Base-by-base conservation (phyloP, 2,329 filamentous ascomycete species). In the Colletotrichum tamarilloi region DNA sequence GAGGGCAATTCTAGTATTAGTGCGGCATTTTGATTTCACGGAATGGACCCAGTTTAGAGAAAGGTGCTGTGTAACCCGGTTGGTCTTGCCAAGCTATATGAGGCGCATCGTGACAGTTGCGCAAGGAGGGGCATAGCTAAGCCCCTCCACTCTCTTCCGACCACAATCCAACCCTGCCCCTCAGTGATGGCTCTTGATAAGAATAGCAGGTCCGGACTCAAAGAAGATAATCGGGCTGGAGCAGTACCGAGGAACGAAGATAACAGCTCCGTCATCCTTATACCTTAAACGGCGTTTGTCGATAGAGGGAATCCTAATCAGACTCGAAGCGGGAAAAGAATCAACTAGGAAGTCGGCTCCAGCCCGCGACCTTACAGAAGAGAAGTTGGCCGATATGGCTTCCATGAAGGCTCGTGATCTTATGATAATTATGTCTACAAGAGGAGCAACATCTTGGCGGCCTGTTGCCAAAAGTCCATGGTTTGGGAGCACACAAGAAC, bases 11-110 rank as follows among this genome's bases (percentile, higher is more conserved):
- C 32, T 19, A 60, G 35, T 28, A 11, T 5, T 5, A 8, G 24
- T 58, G 58, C 46, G 42, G 32, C 55, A 59, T 64, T 69, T 56
- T 46, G 52, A 59, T 14, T 68, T 30, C 53, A 7, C 6, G 38
- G 38, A 42, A 42, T 63, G 66, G 52, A 3, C 24, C 52, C 52
- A 22, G 35, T 35, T 24, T 38, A 35, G 28, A 26, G 24, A 19
- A 12, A 53, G 28, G 28, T 26, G n/a, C 19, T 8, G 53, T 49
- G 62, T n/a, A 63, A 63, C 4, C 30, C 53, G 46, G 52, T 63
- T 38, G 46, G 62, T 22, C 14, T 24, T 28, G 35, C 28, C 26
- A 35, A 26, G 16, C 12, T 6, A 8, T 4, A 19, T n/a, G 49
- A 46, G 26, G 38, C 19, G 60, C 60, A 53, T 62, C 59, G 32